Evolutionary conservation across 2,329 filamentous ascomycete genomes (phyloP).

Genomic region (Fusarium pseudonygamai): DNA sequence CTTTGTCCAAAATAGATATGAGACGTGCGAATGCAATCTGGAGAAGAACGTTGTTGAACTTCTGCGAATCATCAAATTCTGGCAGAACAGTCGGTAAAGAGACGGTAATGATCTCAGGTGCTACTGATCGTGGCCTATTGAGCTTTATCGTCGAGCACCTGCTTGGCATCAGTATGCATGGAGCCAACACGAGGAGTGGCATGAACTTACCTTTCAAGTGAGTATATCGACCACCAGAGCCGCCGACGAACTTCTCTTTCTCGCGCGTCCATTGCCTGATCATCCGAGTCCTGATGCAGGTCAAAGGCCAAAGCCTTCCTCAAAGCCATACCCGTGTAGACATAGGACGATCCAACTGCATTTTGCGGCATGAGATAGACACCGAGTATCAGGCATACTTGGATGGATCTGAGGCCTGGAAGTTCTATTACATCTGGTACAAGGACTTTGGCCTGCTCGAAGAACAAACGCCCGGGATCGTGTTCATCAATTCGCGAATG

Average conservation of each 20-base stretch:
- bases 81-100: background rate
- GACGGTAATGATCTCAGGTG: background rate
- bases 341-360: background rate
- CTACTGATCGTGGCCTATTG: background rate
- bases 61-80: background rate
- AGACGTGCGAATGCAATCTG: background rate
- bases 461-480: background rate
- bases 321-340: background rate
- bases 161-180: background rate
- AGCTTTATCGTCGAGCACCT: background rate
- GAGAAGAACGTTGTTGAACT: background rate
- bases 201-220: background rate
- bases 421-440: background rate
- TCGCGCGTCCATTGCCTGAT: background rate
- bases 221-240: background rate
- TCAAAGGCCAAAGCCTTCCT: background rate
- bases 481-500: background rate
- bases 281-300: background rate
- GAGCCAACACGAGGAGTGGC: fast-evolving
- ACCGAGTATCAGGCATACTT: background rate
- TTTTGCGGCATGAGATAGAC: background rate
- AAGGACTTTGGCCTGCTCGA: background rate
- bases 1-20: background rate
- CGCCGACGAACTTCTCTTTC: background rate
- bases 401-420: background rate